Base-by-base conservation (phyloP, 129 eudicot species). In the Flaveria bidentis region DNA sequence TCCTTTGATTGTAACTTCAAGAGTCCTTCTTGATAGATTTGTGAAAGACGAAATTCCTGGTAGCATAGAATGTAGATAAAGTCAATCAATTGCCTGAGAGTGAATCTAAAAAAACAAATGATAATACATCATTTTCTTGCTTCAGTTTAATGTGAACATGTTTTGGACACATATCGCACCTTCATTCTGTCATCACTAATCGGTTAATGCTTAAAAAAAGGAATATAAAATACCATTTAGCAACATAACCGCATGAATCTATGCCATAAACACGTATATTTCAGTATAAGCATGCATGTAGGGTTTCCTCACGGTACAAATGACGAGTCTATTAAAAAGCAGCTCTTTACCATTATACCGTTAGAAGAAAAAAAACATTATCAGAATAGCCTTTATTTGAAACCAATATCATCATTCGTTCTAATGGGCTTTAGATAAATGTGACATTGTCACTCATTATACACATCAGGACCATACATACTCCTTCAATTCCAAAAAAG, bases 1-100 rank as follows among this genome's bases (percentile, higher is more conserved):
- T 94, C 93, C 73, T 89, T 88, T 58, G 88, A 88, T 81, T 91
- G 93, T 74, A 94, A 84, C 81, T 85, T 91, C 76, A 84, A 50
- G 17, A 94, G 97, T 39, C 98, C 98, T 60, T 94, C 98, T 77
- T 94, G 97, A 80, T 94, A 94, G 39, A 83, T 84, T 91, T 91
- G 97, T 9, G 97, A 87, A 22, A 94, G 87, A 56, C 89, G 96
- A 78, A 94, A 91, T 80, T 94, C 98, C 97, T 93, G 83, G 58
- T 75, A 47, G 63, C 58, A 69, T 68, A 45, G 55, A 72, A 75
- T 15, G 36, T 28, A 71, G 44, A 70, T 33, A 51, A 67, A 49
- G 42, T 50, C 79, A 67, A 51, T 67, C 73, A 66, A 1, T 20
- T 42, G 82, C 70, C 70, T 9, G 53, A 70, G 63, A 50, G 53